phyloP scores from a whole-genome alignment of 2,329 filamentous ascomycete species.

The Davidsoniella neocaledoniae region DNA sequence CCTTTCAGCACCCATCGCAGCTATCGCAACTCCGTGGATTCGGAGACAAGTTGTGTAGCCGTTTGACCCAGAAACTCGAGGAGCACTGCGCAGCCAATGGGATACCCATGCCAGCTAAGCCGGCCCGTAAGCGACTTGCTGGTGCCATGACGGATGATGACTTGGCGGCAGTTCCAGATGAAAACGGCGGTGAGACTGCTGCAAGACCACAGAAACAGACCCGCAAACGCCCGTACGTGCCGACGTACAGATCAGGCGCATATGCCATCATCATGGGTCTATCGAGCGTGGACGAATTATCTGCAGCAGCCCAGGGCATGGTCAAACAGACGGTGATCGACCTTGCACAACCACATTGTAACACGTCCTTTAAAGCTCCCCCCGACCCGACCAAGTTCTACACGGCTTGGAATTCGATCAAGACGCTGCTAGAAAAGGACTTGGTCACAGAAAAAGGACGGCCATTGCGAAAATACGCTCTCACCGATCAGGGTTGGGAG shows the following conservation, averaged over 20 bases:
- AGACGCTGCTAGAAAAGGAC: conserved; percentile 55
- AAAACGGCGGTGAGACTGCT: conserved; percentile 18
- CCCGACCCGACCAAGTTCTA: conserved; percentile 52
- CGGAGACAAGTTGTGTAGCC: conserved; percentile 52
- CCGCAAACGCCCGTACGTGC: conserved; percentile 53
- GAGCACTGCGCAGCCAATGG: conserved; percentile 49
- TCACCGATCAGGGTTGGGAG: conserved; percentile 68
- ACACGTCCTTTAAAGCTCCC: conserved; percentile 54
- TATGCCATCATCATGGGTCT: conserved; percentile 58
- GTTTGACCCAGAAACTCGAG: conserved; percentile 44
- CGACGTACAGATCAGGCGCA: conserved; percentile 52
- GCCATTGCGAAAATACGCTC: conserved; percentile 47
- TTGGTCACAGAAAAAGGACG: conserved; percentile 55
- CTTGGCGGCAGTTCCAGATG: conserved; percentile 14
- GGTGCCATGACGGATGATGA: conserved; percentile 9
- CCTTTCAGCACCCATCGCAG: conserved; percentile 56
- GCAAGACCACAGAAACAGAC: conserved; percentile 30
- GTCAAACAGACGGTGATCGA: conserved; percentile 53
- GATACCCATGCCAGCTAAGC: conserved; percentile 44
- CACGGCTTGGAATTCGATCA: conserved; percentile 74
- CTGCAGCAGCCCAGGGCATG: conserved; percentile 32
- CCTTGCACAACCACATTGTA: conserved; percentile 52
- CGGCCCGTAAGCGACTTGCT: conserved; percentile 16
- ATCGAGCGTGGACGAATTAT: conserved; percentile 38
- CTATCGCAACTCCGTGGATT: conserved; percentile 57